Percentiles rank a stretch among this genome's conserved stretches.
These are phyloP conservation scores for Nemania bipapillata DNA, from an alignment of 2,329 filamentous ascomycete species.

Conservation along the genomic window DNA sequence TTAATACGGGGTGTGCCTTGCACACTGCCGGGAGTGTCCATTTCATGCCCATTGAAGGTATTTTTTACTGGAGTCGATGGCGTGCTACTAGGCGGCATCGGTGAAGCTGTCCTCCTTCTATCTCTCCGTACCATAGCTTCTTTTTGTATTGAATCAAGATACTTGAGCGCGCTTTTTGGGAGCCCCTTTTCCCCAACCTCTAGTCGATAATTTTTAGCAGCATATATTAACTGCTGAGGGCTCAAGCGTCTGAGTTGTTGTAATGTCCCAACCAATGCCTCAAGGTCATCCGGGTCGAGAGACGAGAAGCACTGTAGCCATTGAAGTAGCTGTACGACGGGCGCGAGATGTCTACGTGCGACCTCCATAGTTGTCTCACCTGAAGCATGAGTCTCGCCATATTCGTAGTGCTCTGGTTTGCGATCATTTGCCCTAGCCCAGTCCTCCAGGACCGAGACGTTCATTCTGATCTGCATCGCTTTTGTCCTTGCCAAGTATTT, in stretches of 20 bases:
- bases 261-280: slow-evolving; percentile 86
- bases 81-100: slow-evolving; percentile 51
- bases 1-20: slow-evolving; percentile 57
- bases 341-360: slow-evolving; percentile 83
- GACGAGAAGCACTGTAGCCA: slow-evolving; percentile 99
- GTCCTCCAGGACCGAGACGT: slow-evolving; percentile 92
- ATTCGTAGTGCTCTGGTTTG: slow-evolving; percentile 93
- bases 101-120: slow-evolving; percentile 60
- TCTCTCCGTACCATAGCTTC: slow-evolving; percentile 73
- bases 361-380: slow-evolving; percentile 90
- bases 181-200: slow-evolving; percentile 95
- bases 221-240: slow-evolving; percentile 88
- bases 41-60: slow-evolving; percentile 58
- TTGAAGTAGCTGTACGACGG: slow-evolving; percentile 91
- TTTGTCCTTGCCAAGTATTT: slow-evolving; percentile 96
- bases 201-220: slow-evolving; percentile 89
- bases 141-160: slow-evolving; percentile 81
- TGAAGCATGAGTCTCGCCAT: slow-evolving; percentile 83
- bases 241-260: slow-evolving; percentile 87
- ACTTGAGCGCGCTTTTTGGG: slow-evolving; percentile 87
- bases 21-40: slow-evolving; percentile 57
- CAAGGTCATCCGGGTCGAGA: slow-evolving; percentile 82
- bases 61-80: slow-evolving; percentile 54
- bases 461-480: slow-evolving; percentile 99
- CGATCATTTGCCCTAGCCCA: slow-evolving; percentile 95